These are phyloP conservation scores for Croton laevigatus DNA, from an alignment of 441 rosid species.

Conservation along the genomic window DNA sequence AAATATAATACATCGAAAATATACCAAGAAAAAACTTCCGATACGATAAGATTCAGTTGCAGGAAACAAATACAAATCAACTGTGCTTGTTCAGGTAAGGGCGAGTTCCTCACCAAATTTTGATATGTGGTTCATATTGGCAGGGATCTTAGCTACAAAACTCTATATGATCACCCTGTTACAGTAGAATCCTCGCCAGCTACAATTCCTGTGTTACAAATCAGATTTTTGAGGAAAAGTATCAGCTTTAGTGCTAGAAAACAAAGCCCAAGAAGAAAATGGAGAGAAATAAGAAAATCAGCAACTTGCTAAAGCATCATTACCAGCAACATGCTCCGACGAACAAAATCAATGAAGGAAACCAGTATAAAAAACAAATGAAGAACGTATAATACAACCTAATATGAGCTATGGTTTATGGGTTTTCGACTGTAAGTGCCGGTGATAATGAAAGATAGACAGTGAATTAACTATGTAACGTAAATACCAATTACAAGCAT, in stretches of 20 bases:
- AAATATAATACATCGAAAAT: conserved; percentile 7
- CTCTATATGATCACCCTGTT: conserved; percentile 23
- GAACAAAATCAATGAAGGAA: background rate
- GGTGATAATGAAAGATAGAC: too few relatives aligned
- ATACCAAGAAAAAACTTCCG: conserved; percentile 8
- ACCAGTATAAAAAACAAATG: background rate
- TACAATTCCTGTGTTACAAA: conserved; percentile 26
- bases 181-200: conserved; percentile 28
- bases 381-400: background rate
- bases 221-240: background rate
- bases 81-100: background rate
- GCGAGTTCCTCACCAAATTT: conserved; percentile 5
- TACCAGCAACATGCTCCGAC: too few relatives aligned
- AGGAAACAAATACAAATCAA: conserved; percentile 9
- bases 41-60: conserved; percentile 1
- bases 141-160: conserved; percentile 1
- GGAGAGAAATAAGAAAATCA: background rate
- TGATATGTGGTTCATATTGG: background rate
- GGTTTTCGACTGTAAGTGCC: background rate
- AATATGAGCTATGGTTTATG: background rate
- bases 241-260: conserved; percentile 1
- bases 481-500: too few relatives aligned
- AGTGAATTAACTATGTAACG: background rate
- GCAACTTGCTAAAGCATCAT: conserved; percentile 2
- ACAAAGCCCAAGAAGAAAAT: background rate